A percentile compares a stretch with the other conserved stretches of the same genome.
These are phyloP conservation scores for Diaporthe citriasiana DNA, from an alignment of 2,329 filamentous ascomycete species.

Conservation along the genomic window DNA sequence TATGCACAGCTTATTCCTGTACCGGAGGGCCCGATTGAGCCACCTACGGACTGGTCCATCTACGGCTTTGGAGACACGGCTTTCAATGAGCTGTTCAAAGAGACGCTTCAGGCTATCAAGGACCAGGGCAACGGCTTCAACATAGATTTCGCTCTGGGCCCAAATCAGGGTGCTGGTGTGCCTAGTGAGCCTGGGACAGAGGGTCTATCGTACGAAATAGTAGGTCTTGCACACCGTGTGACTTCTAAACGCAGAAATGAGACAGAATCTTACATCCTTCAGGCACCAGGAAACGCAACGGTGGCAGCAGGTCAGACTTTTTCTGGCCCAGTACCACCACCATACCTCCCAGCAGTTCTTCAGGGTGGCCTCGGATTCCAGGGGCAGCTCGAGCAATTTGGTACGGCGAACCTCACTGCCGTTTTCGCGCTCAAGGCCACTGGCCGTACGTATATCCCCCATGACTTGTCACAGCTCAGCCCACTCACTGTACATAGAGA, in stretches of 20 bases:
- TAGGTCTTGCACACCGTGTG: conserved; percentile 51
- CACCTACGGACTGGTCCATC: conserved; percentile 38
- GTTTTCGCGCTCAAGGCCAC: conserved; percentile 28
- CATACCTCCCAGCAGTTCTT: conserved; percentile 29
- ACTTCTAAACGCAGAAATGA: conserved; percentile 46
- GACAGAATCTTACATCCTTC: conserved; percentile 32
- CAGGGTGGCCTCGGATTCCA: conserved; percentile 22
- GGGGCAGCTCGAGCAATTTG: conserved; percentile 20
- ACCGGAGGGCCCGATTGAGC: not conserved
- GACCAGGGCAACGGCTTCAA: conserved; percentile 53
- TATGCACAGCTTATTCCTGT: not conserved
- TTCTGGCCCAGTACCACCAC: conserved; percentile 19
- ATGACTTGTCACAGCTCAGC: not conserved
- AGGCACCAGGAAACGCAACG: conserved; percentile 33
- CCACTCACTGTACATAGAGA: not conserved
- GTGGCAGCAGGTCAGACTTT: conserved; percentile 14
- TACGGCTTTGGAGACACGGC: conserved; percentile 55
- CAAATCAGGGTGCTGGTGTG: conserved; percentile 63
- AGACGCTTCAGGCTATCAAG: conserved; percentile 50
- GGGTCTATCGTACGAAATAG: conserved; percentile 21
- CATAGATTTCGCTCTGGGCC: conserved; percentile 62
- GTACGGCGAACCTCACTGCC: conserved; percentile 11
- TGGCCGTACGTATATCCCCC: not conserved
- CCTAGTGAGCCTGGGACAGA: conserved; percentile 29
- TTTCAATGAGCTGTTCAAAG: conserved; percentile 33